These are phyloP conservation scores for Mangifera indica DNA, from an alignment of 345 rosid genomes.

Conservation along the genomic window DNA sequence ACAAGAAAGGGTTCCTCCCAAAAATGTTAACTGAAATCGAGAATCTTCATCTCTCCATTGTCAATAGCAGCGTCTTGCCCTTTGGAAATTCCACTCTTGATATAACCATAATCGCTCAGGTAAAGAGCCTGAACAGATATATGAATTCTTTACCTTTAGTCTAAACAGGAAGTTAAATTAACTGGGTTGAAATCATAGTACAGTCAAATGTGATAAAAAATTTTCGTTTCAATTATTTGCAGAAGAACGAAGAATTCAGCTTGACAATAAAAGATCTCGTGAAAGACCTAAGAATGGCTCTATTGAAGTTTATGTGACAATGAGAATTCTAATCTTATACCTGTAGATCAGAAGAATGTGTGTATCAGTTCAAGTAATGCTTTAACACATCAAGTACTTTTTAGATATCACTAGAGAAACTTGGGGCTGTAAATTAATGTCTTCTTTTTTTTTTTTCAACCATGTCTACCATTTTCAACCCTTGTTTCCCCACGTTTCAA, in stretches of 20 bases:
- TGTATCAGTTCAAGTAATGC: neutral
- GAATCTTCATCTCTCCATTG: slow-evolving; percentile 45
- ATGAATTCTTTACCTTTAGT: no score
- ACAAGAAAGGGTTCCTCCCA: slow-evolving; percentile 38
- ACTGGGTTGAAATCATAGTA: no score
- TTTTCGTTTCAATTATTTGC: slow-evolving; percentile 12
- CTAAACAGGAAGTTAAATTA: no score
- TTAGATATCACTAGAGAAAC: neutral
- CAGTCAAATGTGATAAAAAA: neutral
- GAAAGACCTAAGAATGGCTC: slow-evolving; percentile 38
- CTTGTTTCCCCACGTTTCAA: neutral
- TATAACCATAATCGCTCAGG: slow-evolving; percentile 62
- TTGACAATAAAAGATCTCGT: slow-evolving; percentile 45
- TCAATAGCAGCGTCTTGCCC: slow-evolving; percentile 52
- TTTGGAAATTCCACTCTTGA: slow-evolving; percentile 68
- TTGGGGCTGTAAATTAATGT: neutral
- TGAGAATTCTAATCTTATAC: no score
- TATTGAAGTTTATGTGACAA: slow-evolving; percentile 29
- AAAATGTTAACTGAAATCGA: slow-evolving; percentile 54
- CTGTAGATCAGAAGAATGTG: neutral
- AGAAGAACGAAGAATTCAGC: slow-evolving; percentile 45
- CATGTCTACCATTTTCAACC: neutral
- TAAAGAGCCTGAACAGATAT: slow-evolving; percentile 14
- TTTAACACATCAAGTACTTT: neutral
- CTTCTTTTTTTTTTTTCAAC: neutral